Evolutionary conservation across 768 basidiomycete genomes (phyloP), one percentile per base, ranked within the genome.

Genomic region (Lactifluus subvellereus): DNA sequence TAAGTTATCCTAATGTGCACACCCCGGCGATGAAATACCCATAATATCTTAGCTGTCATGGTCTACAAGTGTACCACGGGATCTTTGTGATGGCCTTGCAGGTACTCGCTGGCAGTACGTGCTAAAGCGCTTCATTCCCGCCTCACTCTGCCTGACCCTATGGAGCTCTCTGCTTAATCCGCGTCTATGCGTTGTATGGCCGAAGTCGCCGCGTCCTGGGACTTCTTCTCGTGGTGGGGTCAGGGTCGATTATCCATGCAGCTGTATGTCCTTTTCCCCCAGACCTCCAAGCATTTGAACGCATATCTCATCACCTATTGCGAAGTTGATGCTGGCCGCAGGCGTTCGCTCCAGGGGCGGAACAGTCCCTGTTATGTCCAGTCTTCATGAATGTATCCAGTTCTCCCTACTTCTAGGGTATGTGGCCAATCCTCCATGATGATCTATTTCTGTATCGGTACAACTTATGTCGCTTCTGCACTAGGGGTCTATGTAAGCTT

Each of bases 111-210:
- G 37, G 45, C 16, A 6, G 62, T 63, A 63, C 14, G 61, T 53
- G 11, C 0, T 20, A 6, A n/a, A 11, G 43, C 20, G 7, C 6
- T 50, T 16, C 9, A 5, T 8, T n/a, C 43, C 1, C 18, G n/a
- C 1, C 32, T 38, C 7, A 30, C 38, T 37, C 2, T n/a, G 10
- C 18, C 37, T 40, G 27, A 40, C 38, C 8, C 13, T n/a, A 2
- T 43, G 22, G 3, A 63, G 62, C 8, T 1, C 57, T 63, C n/a
- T 49, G 52, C 16, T 0, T 54, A 10, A 20, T 59, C 30, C 62
- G 62, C 38, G 62, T 63, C 37, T 30, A 63, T 4, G 62, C 57
- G 3, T 35, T 63, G 14, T 63, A 49, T 20, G 57, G 52, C 32
- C 35, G 47, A 49, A 63, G 57, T 33, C 57, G 30, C 33, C 52